phyloP scores from a whole-genome alignment of 139 green algal genomes.

The Ettlia oleoabundans region DNA sequence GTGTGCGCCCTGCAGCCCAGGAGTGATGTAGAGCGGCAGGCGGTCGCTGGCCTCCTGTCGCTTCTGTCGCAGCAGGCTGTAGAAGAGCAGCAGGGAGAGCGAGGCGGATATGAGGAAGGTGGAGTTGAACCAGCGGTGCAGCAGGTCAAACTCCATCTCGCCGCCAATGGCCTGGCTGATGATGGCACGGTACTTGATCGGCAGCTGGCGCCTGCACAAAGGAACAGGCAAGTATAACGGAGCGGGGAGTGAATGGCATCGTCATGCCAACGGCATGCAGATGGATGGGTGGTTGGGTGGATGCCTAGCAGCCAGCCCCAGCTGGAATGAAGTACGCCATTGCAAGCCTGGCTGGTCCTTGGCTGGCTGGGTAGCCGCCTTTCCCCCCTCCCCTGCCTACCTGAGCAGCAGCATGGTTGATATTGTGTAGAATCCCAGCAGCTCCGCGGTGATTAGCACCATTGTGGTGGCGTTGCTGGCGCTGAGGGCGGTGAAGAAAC shows the following conservation, averaged over 20 bases:
- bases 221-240: background rate
- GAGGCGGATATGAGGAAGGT: slow-evolving; percentile 40
- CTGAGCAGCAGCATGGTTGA: slow-evolving; percentile 86
- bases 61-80: slow-evolving; percentile 32
- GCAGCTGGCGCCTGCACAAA: slow-evolving; percentile 71
- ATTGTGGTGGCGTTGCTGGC: slow-evolving; percentile 59
- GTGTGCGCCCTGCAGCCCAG: background rate
- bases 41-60: slow-evolving; percentile 31
- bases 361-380: too few relatives aligned
- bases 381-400: too few relatives aligned
- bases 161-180: slow-evolving; percentile 77
- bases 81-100: slow-evolving; percentile 52
- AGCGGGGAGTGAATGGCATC: background rate
- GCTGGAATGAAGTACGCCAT: too few relatives aligned
- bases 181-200: slow-evolving; percentile 63
- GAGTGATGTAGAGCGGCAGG: slow-evolving; percentile 26
- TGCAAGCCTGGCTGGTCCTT: too few relatives aligned
- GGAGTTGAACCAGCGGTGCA: slow-evolving; percentile 65
- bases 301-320: too few relatives aligned
- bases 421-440: slow-evolving; percentile 84
- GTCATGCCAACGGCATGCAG: background rate
- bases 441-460: slow-evolving; percentile 80
- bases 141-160: slow-evolving; percentile 87
- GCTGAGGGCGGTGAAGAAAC: slow-evolving; percentile 68
- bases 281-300: too few relatives aligned